Evolutionary conservation across 441 rosid species (phyloP), one percentile per base, ranked within the genome.

Genomic region (Brassica hybrid): DNA sequence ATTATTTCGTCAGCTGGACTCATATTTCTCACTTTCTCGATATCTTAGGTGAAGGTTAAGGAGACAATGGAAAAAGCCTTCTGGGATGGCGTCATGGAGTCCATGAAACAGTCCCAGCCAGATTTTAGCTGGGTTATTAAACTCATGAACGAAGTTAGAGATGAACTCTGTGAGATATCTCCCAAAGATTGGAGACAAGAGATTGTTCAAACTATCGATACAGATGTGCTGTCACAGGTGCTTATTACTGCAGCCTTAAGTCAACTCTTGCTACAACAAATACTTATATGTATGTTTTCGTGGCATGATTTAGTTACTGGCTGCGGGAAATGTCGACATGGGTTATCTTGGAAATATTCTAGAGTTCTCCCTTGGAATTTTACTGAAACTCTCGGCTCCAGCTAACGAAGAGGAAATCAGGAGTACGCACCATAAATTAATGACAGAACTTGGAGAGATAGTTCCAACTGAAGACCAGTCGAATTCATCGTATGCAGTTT

Each of bases 131-230:
- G 89, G 74, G 87, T 89, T 74, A 60, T 92, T 72, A 86, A 89
- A 70, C 98, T 96, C 62, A 86, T 89, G 94, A 86, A 80, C 78
- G 98, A 96, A 83, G 95, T 92, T 66, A 90, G 97, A 80, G 97
- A 95, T 82, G 98, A 87, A 80, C 87, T 96, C 34, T 81, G 84
- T 69, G 97, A 91, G 84, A 89, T 96, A 87, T 91, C 95, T 79
- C 94, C 99, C 21, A 78, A 81, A 76, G 86, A 88, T 84, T 93
- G 96, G 97, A 90, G 79, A 75, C 84, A 85, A 63, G 96, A 89
- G 87, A 91, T 93, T 73, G 72, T 43, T 66, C 94, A 88, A 80
- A 85, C 88, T 67, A 84, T 95, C 65, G 97, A 95, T 86, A 81
- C 90, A 1, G 94, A 92, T 68, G 80, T 88, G 77, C 88, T 96